Base-by-base conservation (phyloP, 2,329 filamentous ascomycete genomes). In the Tricladium varicosporioides region DNA sequence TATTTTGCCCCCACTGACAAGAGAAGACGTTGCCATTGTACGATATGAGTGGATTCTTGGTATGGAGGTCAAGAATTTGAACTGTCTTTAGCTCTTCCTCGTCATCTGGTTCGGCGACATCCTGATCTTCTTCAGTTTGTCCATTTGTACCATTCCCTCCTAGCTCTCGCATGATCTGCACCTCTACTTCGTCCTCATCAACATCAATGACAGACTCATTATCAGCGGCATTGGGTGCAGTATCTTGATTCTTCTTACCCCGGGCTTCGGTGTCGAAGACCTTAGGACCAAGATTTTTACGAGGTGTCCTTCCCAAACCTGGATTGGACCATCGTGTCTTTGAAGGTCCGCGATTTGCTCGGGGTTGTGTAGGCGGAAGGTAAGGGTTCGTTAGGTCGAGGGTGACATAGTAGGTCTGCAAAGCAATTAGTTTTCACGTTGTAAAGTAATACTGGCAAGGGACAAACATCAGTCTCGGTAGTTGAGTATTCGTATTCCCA, bases 11-110 rank as follows among this genome's bases (percentile, higher is more conserved):
- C 93, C 93, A 97, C 47, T 84, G 76, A 62, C 91, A 93, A 61
- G 84, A 85, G 69, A 92, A 94, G 18, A 95, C 76, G 60, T 87
- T 83, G 31, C 88, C 89, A 57, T 87, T 82, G 73, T 95, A 95
- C 18, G 88, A 88, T 58, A 96, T 80, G 27, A 96, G 76, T 0
- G 93, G 93, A 49, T 89, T 87, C 2, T 75, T 68, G 1, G 87
- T 87, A 71, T 96, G 88, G 2, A 97, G 79, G 27, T 91, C 91
- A n/a, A 94, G 78, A 51, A 97, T 86, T 68, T 96, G 91, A 5
- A 96, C 82, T 42, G 81, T 54, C 49, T 33, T 62, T 33, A 18
- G 40, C 15, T 49, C 43, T 15, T 18, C 58, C 22, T 64, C 61
- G 15, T 63, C 52, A 31, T 61, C 56, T 19, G 33, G 33, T 14